A percentile compares a stretch with the other conserved stretches of the same genome.
These are phyloP conservation scores for Myxozyma mucilagina DNA, from an alignment of 805 yeast species.

Conservation along the genomic window DNA sequence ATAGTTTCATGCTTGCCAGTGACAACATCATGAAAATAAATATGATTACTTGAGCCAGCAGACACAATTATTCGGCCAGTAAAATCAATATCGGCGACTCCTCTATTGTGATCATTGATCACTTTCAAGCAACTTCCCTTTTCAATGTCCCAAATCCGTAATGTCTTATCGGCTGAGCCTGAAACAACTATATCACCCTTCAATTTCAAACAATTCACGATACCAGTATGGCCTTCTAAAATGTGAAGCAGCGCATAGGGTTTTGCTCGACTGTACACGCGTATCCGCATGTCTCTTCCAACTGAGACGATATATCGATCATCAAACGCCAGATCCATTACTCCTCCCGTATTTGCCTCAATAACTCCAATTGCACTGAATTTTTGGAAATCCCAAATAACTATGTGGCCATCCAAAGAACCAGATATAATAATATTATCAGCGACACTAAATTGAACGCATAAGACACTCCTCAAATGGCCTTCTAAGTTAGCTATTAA, in stretches of 20 bases:
- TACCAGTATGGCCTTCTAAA: constrained; percentile 1
- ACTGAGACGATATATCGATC: constrained; percentile 75
- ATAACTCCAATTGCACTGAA: constrained; percentile 80
- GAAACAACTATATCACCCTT: constrained; percentile 2
- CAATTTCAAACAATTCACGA: constrained; percentile 1
- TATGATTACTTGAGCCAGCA: constrained; percentile 9
- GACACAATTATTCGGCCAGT: constrained; percentile 7
- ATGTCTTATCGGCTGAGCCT: constrained; percentile 16
- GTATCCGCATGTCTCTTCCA: constrained; percentile 59
- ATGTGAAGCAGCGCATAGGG: neutral
- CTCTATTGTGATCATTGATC: constrained; percentile 14
- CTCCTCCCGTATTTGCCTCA: constrained; percentile 91
- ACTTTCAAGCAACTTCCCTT: neutral
- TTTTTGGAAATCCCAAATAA: constrained; percentile 94
- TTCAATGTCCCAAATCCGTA: constrained; percentile 9
- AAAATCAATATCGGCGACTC: constrained; percentile 14
- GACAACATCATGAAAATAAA: neutral
- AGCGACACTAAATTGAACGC: constrained; percentile 70
- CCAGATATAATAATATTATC: constrained; percentile 82
- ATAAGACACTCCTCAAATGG: constrained; percentile 79
- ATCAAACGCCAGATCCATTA: constrained; percentile 84
- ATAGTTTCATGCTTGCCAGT: constrained; percentile 3
- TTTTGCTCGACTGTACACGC: neutral
- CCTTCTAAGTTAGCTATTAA: constrained; percentile 68
- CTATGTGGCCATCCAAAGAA: constrained; percentile 84